Conservation (phyloP, 176 grass and related monocot genomes). For the Lolium rigidum region DNA sequence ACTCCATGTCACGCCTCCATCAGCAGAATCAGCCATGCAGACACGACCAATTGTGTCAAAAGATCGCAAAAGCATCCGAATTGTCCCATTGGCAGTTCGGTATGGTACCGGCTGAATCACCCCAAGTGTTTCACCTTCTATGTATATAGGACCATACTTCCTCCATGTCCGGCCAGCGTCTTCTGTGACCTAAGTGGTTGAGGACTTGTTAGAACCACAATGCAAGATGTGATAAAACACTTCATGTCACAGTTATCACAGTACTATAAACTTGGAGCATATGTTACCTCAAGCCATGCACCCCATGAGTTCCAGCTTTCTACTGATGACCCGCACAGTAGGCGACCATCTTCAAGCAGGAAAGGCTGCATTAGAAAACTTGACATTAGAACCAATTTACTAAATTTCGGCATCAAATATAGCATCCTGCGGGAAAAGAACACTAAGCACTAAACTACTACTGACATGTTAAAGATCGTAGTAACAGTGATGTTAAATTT, state of each 20-base stretch:
- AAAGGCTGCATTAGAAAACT: conserved; percentile 64
- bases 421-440: not conserved
- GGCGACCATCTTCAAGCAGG: conserved; percentile 78
- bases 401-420: conserved; percentile 16
- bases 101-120: conserved; percentile 98
- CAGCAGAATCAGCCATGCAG: conserved; percentile 68
- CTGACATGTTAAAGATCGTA: not conserved
- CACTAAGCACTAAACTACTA: conserved; percentile 4
- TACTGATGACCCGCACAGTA: conserved; percentile 93
- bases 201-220: not conserved
- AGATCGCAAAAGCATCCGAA: conserved; percentile 80
- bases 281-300: conserved; percentile 89
- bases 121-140: conserved; percentile 75
- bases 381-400: not conserved
- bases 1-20: conserved; percentile 80
- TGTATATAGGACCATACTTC: conserved; percentile 86
- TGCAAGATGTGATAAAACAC: not conserved
- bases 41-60: conserved; percentile 65
- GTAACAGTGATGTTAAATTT: not conserved
- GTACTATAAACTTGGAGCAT: not conserved
- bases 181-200: conserved; percentile 66
- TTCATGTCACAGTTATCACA: not conserved
- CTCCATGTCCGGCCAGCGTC: conserved; percentile 75
- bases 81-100: conserved; percentile 60
- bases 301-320: conserved; percentile 99